Evolutionary conservation across 1,284 basidiomycete genomes (phyloP), one percentile per base, ranked within the genome.

Genomic region (Sporisorium scitamineum): DNA sequence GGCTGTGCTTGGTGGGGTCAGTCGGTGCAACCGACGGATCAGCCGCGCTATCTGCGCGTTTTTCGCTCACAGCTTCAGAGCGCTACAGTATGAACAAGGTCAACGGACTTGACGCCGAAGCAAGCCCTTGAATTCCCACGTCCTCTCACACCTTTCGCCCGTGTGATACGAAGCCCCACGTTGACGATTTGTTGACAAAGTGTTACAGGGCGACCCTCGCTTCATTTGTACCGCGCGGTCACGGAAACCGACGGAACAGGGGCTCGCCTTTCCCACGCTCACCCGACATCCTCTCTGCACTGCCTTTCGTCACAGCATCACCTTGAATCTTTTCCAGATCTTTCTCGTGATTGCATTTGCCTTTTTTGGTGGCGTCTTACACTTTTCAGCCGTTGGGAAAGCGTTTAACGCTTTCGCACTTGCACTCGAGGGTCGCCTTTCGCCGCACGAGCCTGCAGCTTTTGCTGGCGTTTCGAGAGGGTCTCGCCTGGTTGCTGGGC

Each of bases 381-480:
- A 47, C 26, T 16, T 26, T 27, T 14, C n/a, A 20, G n/a, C 48
- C 48, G 2, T 50, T n/a, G 27, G 29, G n/a, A 10, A 0, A 29
- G 14, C 39, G 14, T 3, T 9, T 52, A 74, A 42, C 67, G 71
- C 55, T 74, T 70, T 29, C 74, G 67, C 31, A 71, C n/a, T 51
- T 80, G 78, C 11, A 79, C 70, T 5, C 82, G 58, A 27, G 79
- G 62, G 32, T 81, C 81, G 10, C 83, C 82, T 37, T 74, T 74
- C 4, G 78, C 76, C 9, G 75, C 76, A 27, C 83, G 67, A 27
- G 81, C 80, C 64, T 84, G 81, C n/a, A 80, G 61, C 70, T 85
- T 85, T 26, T 78, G 76, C 60, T 85, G 82, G 18, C 83, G 70
- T 65, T 84, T 85, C 50, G 78, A 81, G 34, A 72, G 8, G 4